Evolutionary conservation across 2,329 filamentous ascomycete species (phyloP).

Genomic region (Emmonsia crescens): DNA sequence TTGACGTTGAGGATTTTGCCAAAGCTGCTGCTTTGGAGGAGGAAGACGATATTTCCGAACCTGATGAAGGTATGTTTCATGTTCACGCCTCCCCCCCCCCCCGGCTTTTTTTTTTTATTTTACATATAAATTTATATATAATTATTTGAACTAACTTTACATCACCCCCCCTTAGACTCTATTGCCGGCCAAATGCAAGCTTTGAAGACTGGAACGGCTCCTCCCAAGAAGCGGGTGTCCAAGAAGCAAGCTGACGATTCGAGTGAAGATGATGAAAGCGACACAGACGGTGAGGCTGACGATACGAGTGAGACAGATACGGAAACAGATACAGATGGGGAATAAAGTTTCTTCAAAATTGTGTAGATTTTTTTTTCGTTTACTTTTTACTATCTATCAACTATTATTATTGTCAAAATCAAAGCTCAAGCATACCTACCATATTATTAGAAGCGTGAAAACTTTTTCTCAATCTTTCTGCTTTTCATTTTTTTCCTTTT

Average conservation of each 20-base stretch:
- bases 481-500: neutral
- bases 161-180: conserved; percentile 49
- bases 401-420: neutral
- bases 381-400: neutral
- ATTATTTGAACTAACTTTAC: conserved; percentile 20
- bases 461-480: too few relatives aligned
- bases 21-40: conserved; percentile 70
- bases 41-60: conserved; percentile 94
- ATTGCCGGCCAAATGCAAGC: conserved; percentile 84
- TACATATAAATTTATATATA: conserved; percentile 4
- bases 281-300: conserved; percentile 52
- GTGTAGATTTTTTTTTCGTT: neutral
- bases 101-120: too few relatives aligned
- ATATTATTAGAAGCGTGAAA: too few relatives aligned
- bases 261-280: conserved; percentile 51
- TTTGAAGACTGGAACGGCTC: conserved; percentile 58
- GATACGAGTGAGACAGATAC: conserved; percentile 49
- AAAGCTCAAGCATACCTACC: neutral
- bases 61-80: conserved; percentile 73
- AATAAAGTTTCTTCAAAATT: conserved; percentile 28
- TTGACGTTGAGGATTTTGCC: conserved; percentile 78
- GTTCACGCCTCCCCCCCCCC: conserved; percentile 3
- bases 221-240: conserved; percentile 47
- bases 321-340: conserved; percentile 73
- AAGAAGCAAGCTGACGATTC: conserved; percentile 45